Base-by-base conservation (phyloP, 331 rosid species). In the Spiraea crenata region DNA sequence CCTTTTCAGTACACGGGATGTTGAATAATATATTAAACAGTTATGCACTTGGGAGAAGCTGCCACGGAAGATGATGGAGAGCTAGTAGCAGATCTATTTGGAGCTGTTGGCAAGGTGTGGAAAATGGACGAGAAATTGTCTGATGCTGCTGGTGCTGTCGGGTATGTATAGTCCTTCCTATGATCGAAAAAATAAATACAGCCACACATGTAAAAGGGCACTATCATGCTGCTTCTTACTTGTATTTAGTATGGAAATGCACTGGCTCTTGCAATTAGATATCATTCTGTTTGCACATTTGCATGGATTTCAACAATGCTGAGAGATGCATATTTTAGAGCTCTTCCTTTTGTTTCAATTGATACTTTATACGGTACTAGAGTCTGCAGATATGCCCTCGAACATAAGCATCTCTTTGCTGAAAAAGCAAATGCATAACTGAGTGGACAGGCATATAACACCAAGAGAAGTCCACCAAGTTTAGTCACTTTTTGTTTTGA, bases 81-180 rank as follows among this genome's bases (percentile, higher is more conserved):
- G 60, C 80, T 86, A 55, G 80, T 91, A 57, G 75, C 74, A 51
- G 78, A 87, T 47, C 74, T 91, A 79, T 88, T 91, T 80, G 96
- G 92, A 61, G 81, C 96, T 63, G 79, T 91, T 55, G 96, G 97
- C 31, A 91, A 89, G 83, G 74, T 83, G 57, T 86, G 91, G 89
- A 89, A 84, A 82, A 83, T 84, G 60, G 87, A 91, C 39, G 97
- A 91, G 70, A 91, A 88, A 71, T 83, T 52, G 64, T 89, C 85
- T 79, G 97, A 91, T 87, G 96, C 86, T 67, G 72, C 85, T 77
- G 84, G 83, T 70, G 92, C 83, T 14, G 74, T 91, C 69, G 83
- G 97, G 96, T 88, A 83, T 71, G 84, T 65, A 8, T 48, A 31
- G 47, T 34, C 5, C 61, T 56, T n/a, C n/a, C n/a, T 56, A 16